Evolutionary conservation across 2,329 filamentous ascomycete genomes (phyloP), one percentile per base, ranked within the genome.

Genomic region (Aspergillus hiratsukae): DNA sequence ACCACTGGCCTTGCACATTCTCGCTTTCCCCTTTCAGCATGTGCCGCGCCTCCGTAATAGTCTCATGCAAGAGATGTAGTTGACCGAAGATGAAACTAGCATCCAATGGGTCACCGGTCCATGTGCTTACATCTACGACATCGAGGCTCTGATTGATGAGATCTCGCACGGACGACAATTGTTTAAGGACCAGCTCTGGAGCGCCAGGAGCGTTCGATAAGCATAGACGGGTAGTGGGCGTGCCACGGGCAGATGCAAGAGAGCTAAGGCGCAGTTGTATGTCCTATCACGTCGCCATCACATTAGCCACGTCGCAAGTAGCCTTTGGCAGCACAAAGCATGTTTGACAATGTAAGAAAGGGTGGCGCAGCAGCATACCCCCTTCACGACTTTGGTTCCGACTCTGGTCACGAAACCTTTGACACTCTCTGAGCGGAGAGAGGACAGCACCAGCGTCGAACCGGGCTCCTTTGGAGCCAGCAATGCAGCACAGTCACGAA

Each of bases 341-440:
- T 40, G 10, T 25, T 21, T 14, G 31, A 46, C 14, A 23, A 29
- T 43, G 28, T 11, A 23, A 37, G 28, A 11, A 19, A 45, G 25
- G 28, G 10, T 19, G 19, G 9, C 17, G 21, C 19, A 23, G 50
- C 45, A 48, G 81, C 87, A 65, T 80, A 92, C 90, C 63, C 91
- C 93, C 72, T 96, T 96, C 61, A 96, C 88, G 61, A 99, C 88
- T 52, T 88, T 86, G n/a, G 90, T 90, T 41, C 94, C 94, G 37
- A 96, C 85, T 53, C 94, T 85, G 1, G 93, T 97, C 58, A 97
- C 85, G 66, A 91, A 90, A 19, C 94, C 94, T 74, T 99, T 99
- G 60, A 97, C 86, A 63, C 84, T 86, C 77, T 99, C 94, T 54
- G 90, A 93, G 55, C 92, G 85, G 55, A 88, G 83, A 14, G 92